These are phyloP conservation scores for Trichoderma parareesei DNA, from an alignment of 495 filamentous ascomycete species.

Conservation along the genomic window DNA sequence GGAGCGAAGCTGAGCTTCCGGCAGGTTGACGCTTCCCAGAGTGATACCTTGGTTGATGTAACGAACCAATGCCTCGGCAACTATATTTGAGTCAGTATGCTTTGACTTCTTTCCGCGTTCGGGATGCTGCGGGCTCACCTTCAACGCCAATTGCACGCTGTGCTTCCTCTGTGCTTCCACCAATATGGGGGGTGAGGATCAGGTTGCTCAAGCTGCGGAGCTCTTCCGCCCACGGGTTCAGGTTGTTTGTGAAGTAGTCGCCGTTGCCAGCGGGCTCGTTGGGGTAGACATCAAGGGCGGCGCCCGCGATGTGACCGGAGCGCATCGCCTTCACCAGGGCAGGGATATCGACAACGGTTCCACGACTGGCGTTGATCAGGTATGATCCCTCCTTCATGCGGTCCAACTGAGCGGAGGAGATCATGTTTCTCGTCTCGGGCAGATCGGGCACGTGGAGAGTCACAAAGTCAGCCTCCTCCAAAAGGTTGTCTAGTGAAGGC, in stretches of 20 bases:
- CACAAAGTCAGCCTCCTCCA: conserved; percentile 80
- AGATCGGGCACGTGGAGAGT: conserved; percentile 92
- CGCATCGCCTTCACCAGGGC: conserved; percentile 85
- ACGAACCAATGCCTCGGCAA: conserved; percentile 72
- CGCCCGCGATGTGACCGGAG: conserved; percentile 81
- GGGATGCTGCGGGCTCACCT: conserved; percentile 22
- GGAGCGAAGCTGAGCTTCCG: conserved; percentile 81
- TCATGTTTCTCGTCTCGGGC: conserved; percentile 85
- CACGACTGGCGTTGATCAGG: conserved; percentile 91
- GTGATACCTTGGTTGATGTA: conserved; percentile 94
- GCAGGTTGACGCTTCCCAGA: conserved; percentile 88
- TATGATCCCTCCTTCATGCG: conserved; percentile 91
- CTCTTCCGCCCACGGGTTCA: conserved; percentile 83
- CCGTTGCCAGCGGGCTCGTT: conserved; percentile 90
- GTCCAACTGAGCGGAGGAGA: conserved; percentile 64
- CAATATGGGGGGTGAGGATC: conserved; percentile 93
- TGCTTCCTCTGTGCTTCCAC: conserved; percentile 95
- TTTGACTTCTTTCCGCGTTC: not conserved
- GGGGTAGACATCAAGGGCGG: conserved; percentile 93
- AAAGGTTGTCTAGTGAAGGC: conserved; percentile 62
- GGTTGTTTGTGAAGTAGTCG: conserved; percentile 79
- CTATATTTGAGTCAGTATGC: conserved; percentile 25
- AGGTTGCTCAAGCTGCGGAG: conserved; percentile 82
- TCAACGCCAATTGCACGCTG: conserved; percentile 95
- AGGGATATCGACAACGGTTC: conserved; percentile 89